These are phyloP conservation scores for Pugionium dolabratum DNA, from an alignment of 345 rosid genomes.

Conservation along the genomic window DNA sequence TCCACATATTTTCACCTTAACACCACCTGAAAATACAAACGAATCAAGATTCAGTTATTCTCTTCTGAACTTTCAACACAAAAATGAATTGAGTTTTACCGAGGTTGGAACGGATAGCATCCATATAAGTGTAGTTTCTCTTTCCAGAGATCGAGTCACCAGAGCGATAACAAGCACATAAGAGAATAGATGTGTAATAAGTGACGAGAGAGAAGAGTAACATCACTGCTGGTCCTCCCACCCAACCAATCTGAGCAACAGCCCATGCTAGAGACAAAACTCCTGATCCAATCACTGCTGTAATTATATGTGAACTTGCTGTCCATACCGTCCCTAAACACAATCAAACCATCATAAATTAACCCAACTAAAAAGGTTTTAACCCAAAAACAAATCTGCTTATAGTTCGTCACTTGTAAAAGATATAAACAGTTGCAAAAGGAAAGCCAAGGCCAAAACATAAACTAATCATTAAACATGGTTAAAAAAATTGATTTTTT, in stretches of 20 bases:
- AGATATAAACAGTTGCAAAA: too few relatives aligned
- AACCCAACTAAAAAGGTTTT: too few relatives aligned
- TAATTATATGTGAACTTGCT: conserved; percentile 47
- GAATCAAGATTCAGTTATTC: too few relatives aligned
- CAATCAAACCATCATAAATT: too few relatives aligned
- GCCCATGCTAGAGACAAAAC: conserved; percentile 65
- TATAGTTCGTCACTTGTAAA: too few relatives aligned
- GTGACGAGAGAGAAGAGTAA: conserved; percentile 49
- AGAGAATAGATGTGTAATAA: conserved; percentile 46
- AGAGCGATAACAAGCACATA: conserved; percentile 47
- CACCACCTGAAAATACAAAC: conserved; percentile 29
- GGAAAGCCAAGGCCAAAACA: too few relatives aligned
- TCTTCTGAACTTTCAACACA: too few relatives aligned
- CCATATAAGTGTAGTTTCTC: conserved; percentile 40
- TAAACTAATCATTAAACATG: too few relatives aligned
- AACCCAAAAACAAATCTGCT: too few relatives aligned
- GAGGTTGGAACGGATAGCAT: conserved; percentile 47
- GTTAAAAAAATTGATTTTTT: too few relatives aligned
- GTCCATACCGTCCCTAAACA: conserved; percentile 44
- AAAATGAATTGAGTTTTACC: conserved; percentile 26
- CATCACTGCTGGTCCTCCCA: conserved; percentile 52
- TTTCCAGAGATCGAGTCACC: conserved; percentile 38
- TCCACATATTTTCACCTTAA: conserved; percentile 44
- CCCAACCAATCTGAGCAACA: conserved; percentile 60
- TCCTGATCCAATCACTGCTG: conserved; percentile 65